A percentile compares a stretch with the other conserved stretches of the same genome.
Evolutionary conservation across 495 filamentous ascomycete genomes (phyloP).

Genomic region (Parathielavia appendiculata): DNA sequence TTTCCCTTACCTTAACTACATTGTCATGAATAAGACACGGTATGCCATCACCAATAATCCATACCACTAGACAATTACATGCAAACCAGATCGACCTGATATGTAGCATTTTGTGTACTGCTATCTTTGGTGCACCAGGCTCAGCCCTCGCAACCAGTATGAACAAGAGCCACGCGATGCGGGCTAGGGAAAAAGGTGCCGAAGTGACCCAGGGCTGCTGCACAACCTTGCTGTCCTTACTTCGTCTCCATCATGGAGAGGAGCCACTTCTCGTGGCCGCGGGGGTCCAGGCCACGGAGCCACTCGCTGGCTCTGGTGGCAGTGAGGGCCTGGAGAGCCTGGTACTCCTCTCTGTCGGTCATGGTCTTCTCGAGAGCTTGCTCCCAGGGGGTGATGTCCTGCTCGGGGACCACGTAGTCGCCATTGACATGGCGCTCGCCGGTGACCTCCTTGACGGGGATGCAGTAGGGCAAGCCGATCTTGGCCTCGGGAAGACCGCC

Average conservation of each 20-base stretch:
- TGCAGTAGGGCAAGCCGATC: conserved; percentile 26
- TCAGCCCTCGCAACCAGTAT: conserved; percentile 5
- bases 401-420: conserved; percentile 28
- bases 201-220: neutral
- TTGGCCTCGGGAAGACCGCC: conserved; percentile 32
- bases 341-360: conserved; percentile 20
- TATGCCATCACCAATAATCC: too few relatives aligned
- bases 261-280: conserved; percentile 31
- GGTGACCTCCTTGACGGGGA: conserved; percentile 28
- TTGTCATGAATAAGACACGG: neutral
- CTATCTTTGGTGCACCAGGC: conserved; percentile 5
- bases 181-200: neutral
- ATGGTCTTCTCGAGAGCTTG: conserved; percentile 21
- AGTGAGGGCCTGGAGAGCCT: conserved; percentile 16
- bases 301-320: conserved; percentile 19
- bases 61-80: neutral
- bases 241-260: conserved; percentile 23
- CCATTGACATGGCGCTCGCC: conserved; percentile 21
- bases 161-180: neutral
- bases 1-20: too few relatives aligned
- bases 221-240: neutral
- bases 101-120: conserved; percentile 11
- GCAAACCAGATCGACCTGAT: neutral
- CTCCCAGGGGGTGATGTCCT: conserved; percentile 26
- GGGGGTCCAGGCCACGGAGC: conserved; percentile 20